Evolutionary conservation across 2,329 filamentous ascomycete species (phyloP), one percentile per base, ranked within the genome.

Genomic region (Penicillium aurantiogriseum): DNA sequence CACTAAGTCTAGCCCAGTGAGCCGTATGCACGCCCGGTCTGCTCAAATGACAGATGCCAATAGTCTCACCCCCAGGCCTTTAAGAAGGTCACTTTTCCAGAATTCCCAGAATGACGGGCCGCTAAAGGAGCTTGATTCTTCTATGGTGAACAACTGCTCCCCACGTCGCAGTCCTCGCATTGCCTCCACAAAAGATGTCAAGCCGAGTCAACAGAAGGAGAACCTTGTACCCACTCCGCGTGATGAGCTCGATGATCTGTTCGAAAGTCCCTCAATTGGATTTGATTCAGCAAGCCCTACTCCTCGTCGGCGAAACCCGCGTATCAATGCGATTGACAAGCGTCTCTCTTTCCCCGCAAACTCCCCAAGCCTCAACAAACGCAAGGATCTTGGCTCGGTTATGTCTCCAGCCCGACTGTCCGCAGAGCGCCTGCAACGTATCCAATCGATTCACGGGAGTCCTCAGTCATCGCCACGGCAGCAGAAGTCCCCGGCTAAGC

Each of bases 221-320:
- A 87, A 87, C 61, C 74, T 74, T 48, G 78, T 76, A 13, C 79
- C 80, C 6, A 67, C 71, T 10, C 58, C 71, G 21, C 71, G 76
- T 38, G 82, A 87, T 59, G 81, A 83, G 36, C 72, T 89, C 6
- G 82, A 85, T 40, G 80, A 83, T 49, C 80, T 94, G 5, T 92
- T 94, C 66, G 86, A 87, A 56, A 81, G 88, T 53, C 76, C 54
- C 61, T 69, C 64, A 71, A 81, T 64, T 79, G 70, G 73, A 75
- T 51, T 86, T 77, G 51, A 86, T 80, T 4, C 80, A 80, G 58
- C 83, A 82, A 82, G 80, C 69, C 75, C 78, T 56, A 73, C 77
- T 36, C 78, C 78, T 50, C 75, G 76, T 38, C 84, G 83, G 63
- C 85, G 81, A 35, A 83, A 83, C 69, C 87, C 62, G 61, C 78